A percentile compares a stretch with the other conserved stretches of the same genome.
These are phyloP conservation scores for Blastocladiella emersonii DNA, from an alignment of 371 early-diverging fungal genomes.

Conservation along the genomic window DNA sequence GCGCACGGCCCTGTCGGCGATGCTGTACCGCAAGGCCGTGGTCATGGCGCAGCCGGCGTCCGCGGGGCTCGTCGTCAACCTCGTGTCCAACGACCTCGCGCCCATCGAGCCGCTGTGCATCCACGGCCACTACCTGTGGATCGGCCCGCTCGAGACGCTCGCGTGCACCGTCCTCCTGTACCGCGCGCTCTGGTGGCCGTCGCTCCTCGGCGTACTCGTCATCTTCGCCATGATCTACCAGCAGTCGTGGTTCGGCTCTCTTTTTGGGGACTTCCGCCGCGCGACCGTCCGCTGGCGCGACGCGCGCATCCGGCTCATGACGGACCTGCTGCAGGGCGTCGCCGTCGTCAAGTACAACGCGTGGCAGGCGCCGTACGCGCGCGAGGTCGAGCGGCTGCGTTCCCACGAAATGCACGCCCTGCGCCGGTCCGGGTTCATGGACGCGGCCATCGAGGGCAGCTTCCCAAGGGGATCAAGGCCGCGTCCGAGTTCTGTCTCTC, in stretches of 20 bases:
- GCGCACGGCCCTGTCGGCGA: not conserved
- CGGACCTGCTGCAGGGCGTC: conserved; percentile 27
- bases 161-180: conserved; percentile 11
- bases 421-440: conserved; percentile 10
- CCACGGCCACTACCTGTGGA: conserved; percentile 16
- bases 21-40: not conserved
- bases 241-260: not conserved
- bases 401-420: conserved; percentile 16
- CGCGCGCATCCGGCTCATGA: conserved; percentile 24
- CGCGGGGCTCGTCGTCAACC: conserved; percentile 17
- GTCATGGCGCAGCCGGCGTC: not conserved
- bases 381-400: conserved; percentile 15
- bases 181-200: conserved; percentile 11
- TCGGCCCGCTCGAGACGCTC: conserved; percentile 13
- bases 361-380: conserved; percentile 20
- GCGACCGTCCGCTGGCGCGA: conserved; percentile 19
- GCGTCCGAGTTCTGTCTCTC: too few relatives aligned
- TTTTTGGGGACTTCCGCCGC: conserved; percentile 11
- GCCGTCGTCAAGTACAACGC: conserved; percentile 18
- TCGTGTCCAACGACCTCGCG: conserved; percentile 17
- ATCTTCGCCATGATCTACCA: not conserved
- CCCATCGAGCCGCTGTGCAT: conserved; percentile 13
- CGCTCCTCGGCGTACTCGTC: not conserved
- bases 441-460: conserved; percentile 20
- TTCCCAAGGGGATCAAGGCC: too few relatives aligned